These are phyloP conservation scores for Lactifluus subvellereus DNA, from an alignment of 768 basidiomycete species.

Conservation along the genomic window DNA sequence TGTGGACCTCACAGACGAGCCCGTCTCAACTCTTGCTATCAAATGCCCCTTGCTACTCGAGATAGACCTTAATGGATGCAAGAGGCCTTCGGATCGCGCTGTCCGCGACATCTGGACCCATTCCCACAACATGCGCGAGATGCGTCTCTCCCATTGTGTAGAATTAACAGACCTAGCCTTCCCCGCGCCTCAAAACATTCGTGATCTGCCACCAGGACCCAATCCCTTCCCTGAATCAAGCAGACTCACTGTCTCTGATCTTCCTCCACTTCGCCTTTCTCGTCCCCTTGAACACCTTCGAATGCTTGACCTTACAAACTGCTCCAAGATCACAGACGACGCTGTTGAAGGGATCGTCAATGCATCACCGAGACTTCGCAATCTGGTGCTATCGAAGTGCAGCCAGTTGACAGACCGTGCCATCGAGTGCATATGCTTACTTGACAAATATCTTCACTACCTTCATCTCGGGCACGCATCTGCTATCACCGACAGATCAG, in stretches of 20 bases:
- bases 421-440: slow-evolving; percentile 74
- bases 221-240: slow-evolving; percentile 35
- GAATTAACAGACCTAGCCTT: slow-evolving; percentile 84
- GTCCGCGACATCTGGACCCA: slow-evolving; percentile 81
- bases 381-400: slow-evolving; percentile 85
- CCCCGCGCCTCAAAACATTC: slow-evolving; percentile 56
- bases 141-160: slow-evolving; percentile 75
- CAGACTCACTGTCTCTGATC: slow-evolving; percentile 33
- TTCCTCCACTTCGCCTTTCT: slow-evolving; percentile 62
- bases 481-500: slow-evolving; percentile 85
- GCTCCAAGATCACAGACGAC: slow-evolving; percentile 71
- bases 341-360: slow-evolving; percentile 78
- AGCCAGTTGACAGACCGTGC: slow-evolving; percentile 69
- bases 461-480: slow-evolving; percentile 90
- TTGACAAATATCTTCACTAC: slow-evolving; percentile 89
- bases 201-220: slow-evolving; percentile 37
- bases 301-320: slow-evolving; percentile 88
- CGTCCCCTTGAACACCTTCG: slow-evolving; percentile 77
- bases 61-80: slow-evolving; percentile 86
- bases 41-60: slow-evolving; percentile 85
- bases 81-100: slow-evolving; percentile 68
- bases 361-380: slow-evolving; percentile 78
- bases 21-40: slow-evolving; percentile 70
- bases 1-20: slow-evolving; percentile 64
- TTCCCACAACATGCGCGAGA: slow-evolving; percentile 81